Evolutionary conservation across 345 rosid species (phyloP).

Genomic region (Lenwebbia sp.): DNA sequence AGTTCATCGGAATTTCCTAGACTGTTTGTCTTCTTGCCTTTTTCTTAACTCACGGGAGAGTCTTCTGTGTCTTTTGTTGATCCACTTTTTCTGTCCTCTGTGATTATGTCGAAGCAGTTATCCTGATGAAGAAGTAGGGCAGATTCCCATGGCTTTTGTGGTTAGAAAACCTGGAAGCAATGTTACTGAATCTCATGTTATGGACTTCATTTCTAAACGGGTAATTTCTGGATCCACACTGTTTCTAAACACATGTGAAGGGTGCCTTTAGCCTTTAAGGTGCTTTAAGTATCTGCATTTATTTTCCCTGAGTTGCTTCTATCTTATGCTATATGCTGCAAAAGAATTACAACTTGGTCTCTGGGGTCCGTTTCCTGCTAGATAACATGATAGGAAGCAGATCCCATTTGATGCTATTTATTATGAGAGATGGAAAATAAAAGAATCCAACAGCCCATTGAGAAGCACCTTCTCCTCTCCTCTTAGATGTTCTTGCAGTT

Average conservation of each 20-base stretch:
- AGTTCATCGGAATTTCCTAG: not conserved
- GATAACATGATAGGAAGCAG: not conserved
- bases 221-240: constrained; percentile 9
- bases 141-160: constrained; percentile 89
- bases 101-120: constrained; percentile 25
- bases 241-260: not conserved
- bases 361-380: not conserved
- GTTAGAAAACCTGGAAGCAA: constrained; percentile 70
- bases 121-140: constrained; percentile 86
- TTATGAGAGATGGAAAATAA: not conserved
- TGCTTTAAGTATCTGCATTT: not conserved
- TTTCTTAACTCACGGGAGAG: not conserved
- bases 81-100: not conserved
- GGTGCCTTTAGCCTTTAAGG: not conserved
- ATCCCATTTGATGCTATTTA: not conserved
- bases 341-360: not conserved
- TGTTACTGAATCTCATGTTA: constrained; percentile 38
- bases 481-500: not conserved
- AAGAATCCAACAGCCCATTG: not conserved
- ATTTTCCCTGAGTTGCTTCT: not conserved
- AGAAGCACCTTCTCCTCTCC: not conserved
- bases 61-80: not conserved
- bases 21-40: not conserved
- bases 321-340: not conserved
- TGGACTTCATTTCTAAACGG: constrained; percentile 64